Conservation (phyloP, 2,329 filamentous ascomycete genomes). For the Fusarium illudens region DNA sequence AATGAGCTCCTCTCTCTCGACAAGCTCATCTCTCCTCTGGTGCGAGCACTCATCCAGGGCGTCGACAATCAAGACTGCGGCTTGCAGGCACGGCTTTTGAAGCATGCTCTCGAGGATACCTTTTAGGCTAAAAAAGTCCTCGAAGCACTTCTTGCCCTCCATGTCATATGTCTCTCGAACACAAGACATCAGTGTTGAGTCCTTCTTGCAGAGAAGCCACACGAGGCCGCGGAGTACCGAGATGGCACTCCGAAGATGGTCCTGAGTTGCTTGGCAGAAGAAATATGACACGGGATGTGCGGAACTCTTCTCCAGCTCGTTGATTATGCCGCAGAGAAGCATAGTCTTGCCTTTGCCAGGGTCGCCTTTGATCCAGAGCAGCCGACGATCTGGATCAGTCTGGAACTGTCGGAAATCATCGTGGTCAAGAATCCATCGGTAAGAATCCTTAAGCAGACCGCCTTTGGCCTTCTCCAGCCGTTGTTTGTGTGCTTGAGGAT, state of each 20-base stretch:
- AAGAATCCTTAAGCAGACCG: constrained; percentile 35
- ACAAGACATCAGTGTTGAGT: constrained; percentile 47
- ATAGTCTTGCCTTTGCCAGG: constrained; percentile 52
- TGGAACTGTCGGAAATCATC: constrained; percentile 41
- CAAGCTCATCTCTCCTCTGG: background rate
- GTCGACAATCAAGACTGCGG: constrained; percentile 52
- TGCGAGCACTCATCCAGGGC: constrained; percentile 56
- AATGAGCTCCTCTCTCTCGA: constrained; percentile 45
- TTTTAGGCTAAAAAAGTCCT: constrained; percentile 49
- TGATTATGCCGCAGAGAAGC: constrained; percentile 45
- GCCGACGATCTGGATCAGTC: constrained; percentile 5
- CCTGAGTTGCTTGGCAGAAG: constrained; percentile 56
- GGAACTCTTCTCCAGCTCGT: constrained; percentile 22
- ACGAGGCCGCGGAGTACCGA: constrained; percentile 56
- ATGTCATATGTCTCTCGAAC: constrained; percentile 47
- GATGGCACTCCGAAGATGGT: constrained; percentile 48
- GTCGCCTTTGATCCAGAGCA: constrained; percentile 49
- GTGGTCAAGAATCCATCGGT: constrained; percentile 46
- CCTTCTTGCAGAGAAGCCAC: constrained; percentile 49
- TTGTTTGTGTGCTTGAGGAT: constrained; percentile 1
- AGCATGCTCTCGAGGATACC: constrained; percentile 53
- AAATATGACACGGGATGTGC: constrained; percentile 40
- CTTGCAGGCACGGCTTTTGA: constrained; percentile 1
- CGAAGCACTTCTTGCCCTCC: constrained; percentile 49
- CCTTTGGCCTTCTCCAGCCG: constrained; percentile 36